Conservation (phyloP, 140 eudicot species). For the Stevia rebaudiana region DNA sequence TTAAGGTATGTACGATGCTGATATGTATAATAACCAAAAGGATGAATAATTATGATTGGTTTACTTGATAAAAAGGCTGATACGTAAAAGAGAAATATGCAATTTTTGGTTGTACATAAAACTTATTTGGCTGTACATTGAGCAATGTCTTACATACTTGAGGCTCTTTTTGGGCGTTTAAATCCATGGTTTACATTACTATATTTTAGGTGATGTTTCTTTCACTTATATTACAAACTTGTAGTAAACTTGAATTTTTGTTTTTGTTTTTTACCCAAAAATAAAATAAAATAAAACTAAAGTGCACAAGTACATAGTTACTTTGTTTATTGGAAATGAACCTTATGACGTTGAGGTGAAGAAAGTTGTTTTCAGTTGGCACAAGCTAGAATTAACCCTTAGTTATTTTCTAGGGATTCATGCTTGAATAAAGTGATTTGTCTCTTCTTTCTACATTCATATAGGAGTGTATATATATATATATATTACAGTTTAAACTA, state of each 20-base stretch:
- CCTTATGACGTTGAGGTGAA: not conserved
- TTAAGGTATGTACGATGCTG: too few species aligned
- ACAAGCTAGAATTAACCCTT: not conserved
- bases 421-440: slow-evolving; percentile 3
- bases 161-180: too few species aligned
- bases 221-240: slow-evolving; percentile 8
- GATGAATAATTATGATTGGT: too few species aligned
- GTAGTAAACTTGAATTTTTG: not conserved
- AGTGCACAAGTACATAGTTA: not conserved
- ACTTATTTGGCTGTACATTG: too few species aligned
- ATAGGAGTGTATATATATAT: too few species aligned
- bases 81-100: too few species aligned
- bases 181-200: not conserved
- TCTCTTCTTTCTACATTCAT: not conserved
- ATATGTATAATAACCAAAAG: too few species aligned
- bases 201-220: not conserved
- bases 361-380: not conserved
- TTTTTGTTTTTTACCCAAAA: not conserved
- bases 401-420: not conserved
- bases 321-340: not conserved
- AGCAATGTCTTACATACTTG: too few species aligned
- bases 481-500: not conserved
- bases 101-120: too few species aligned
- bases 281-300: not conserved
- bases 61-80: too few species aligned